Conservation (phyloP, 129 eudicot species). For the Dittrichia graveolens region DNA sequence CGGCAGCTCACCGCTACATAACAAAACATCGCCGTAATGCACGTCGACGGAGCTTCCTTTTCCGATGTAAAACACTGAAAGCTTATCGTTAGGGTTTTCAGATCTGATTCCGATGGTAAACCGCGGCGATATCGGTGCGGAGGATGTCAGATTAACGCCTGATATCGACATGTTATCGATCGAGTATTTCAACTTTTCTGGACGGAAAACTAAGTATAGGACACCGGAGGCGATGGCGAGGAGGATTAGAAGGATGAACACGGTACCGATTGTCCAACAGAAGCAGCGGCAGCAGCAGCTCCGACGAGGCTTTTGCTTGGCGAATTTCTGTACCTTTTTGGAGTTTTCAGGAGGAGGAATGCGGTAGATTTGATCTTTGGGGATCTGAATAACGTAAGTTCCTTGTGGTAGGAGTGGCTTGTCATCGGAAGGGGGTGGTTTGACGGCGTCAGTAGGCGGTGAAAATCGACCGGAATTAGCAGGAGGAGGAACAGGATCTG, state of each 20-base stretch:
- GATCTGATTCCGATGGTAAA: constrained; percentile 52
- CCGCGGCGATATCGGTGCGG: constrained; percentile 50
- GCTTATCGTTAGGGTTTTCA: constrained; percentile 61
- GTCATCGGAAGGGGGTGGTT: constrained; percentile 26
- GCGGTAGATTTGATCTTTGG: constrained; percentile 77
- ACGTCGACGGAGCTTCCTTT: constrained; percentile 53
- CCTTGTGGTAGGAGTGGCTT: constrained; percentile 50
- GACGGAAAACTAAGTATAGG: constrained; percentile 64
- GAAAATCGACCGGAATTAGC: constrained; percentile 16
- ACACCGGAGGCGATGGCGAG: constrained; percentile 45
- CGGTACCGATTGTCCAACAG: constrained; percentile 40
- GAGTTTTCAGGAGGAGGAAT: constrained; percentile 79
- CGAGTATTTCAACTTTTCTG: constrained; percentile 57
- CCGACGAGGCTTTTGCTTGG: constrained; percentile 41
- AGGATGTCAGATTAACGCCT: constrained; percentile 58
- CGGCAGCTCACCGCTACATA: constrained; percentile 63
- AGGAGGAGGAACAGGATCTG: constrained; percentile 40
- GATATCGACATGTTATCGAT: constrained; percentile 40
- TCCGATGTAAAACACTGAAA: constrained; percentile 49
- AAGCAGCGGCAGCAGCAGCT: constrained; percentile 59
- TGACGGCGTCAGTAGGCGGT: neutral
- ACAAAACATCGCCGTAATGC: constrained; percentile 41
- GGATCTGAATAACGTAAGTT: constrained; percentile 76
- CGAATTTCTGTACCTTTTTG: constrained; percentile 19
- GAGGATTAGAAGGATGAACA: constrained; percentile 47